phyloP scores from a whole-genome alignment of 768 basidiomycete genomes.

The Boletus subcaerulescens region DNA sequence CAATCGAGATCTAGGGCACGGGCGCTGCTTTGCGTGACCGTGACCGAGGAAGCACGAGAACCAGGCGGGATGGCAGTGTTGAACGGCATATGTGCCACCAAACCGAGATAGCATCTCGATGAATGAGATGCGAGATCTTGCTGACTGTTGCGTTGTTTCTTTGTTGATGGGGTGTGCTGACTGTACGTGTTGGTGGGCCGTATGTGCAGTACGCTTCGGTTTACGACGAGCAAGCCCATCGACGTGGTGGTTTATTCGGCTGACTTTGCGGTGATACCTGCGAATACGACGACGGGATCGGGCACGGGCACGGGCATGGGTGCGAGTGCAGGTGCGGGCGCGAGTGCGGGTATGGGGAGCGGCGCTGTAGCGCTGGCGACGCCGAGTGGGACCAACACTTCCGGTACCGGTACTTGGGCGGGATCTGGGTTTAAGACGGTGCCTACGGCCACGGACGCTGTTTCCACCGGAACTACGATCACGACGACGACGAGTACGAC shows the following conservation, averaged over 20 bases:
- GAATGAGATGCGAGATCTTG: slow-evolving; percentile 11
- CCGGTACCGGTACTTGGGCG: background rate
- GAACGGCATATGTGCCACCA: background rate
- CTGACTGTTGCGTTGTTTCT: background rate
- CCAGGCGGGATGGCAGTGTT: slow-evolving; percentile 13
- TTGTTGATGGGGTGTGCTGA: background rate
- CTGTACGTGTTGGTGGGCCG: too few species aligned
- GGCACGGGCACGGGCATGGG: background rate
- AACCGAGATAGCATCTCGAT: background rate
- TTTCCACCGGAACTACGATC: slow-evolving; percentile 1
- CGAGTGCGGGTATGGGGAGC: background rate
- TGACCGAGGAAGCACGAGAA: slow-evolving; percentile 3
- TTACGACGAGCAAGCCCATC: slow-evolving; percentile 26
- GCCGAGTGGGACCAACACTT: background rate
- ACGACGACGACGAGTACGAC: background rate
- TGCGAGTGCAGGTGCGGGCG: background rate
- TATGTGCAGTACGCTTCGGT: slow-evolving; percentile 29
- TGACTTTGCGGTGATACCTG: slow-evolving; percentile 43
- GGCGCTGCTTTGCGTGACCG: background rate
- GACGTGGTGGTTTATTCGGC: slow-evolving; percentile 45
- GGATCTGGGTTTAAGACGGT: slow-evolving; percentile 4
- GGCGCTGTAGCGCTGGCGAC: slow-evolving; percentile 4
- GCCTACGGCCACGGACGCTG: slow-evolving; percentile 3
- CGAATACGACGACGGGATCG: slow-evolving; percentile 12
- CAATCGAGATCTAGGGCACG: slow-evolving; percentile 15